Evolutionary conservation across 371 early-diverging fungal species (phyloP).

Genomic region (Mortierella sp.): DNA sequence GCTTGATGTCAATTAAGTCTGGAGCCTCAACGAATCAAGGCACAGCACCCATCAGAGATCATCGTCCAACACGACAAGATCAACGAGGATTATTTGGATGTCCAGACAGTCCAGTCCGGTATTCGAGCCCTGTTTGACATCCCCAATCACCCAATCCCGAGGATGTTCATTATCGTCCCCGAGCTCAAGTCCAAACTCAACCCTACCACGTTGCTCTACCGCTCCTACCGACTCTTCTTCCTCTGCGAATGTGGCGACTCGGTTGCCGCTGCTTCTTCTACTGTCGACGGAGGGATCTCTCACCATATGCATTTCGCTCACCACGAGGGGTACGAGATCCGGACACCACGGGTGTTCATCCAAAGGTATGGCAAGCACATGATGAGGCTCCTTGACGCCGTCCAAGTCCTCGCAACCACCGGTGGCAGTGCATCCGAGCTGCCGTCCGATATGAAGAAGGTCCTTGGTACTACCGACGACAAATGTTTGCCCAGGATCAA

Average conservation of each 20-base stretch:
- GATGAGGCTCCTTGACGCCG: background rate
- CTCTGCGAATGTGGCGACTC: conserved; percentile 1
- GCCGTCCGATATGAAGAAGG: background rate
- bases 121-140: background rate
- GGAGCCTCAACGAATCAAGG: too few species aligned
- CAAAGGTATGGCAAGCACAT: background rate
- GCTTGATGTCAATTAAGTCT: too few species aligned
- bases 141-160: background rate
- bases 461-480: background rate
- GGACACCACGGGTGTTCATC: background rate
- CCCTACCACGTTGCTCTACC: background rate
- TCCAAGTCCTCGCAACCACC: background rate
- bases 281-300: background rate
- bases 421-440: background rate
- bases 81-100: background rate
- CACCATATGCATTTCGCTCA: background rate
- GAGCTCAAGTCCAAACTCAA: background rate
- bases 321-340: background rate
- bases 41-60: too few species aligned
- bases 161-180: background rate
- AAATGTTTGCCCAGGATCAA: background rate
- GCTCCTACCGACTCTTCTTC: background rate
- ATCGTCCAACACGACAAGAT: background rate
- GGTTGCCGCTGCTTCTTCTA: background rate
- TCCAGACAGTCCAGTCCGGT: background rate